These are phyloP conservation scores for Chalciporus chontae DNA, from an alignment of 768 basidiomycete species.

Conservation along the genomic window DNA sequence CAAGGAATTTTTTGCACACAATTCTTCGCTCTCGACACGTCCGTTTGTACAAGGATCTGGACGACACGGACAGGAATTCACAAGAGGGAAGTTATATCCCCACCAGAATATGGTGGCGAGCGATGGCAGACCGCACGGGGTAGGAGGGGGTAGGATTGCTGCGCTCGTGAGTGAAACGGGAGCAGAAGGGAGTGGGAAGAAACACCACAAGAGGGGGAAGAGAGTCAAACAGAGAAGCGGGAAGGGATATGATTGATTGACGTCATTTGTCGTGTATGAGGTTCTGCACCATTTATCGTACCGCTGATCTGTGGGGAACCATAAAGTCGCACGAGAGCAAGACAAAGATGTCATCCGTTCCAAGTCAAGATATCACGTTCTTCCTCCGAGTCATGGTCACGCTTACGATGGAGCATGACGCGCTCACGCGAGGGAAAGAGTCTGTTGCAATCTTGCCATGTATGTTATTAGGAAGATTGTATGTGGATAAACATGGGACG, in stretches of 20 bases:
- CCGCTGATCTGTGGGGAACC: neutral
- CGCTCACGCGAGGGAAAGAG: constrained; percentile 69
- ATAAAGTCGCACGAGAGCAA: neutral
- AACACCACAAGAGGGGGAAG: constrained; percentile 81
- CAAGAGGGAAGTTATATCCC: constrained; percentile 66
- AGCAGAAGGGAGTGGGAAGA: constrained; percentile 52
- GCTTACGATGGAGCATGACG: constrained; percentile 66
- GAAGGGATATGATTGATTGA: constrained; percentile 75
- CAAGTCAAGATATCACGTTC: constrained; percentile 62
- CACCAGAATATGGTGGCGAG: constrained; percentile 80
- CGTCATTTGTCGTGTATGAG: neutral
- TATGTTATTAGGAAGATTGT: constrained; percentile 1
- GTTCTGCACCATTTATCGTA: no score
- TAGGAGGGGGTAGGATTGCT: constrained; percentile 40
- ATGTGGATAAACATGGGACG: neutral
- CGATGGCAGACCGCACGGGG: constrained; percentile 65
- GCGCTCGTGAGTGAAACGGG: constrained; percentile 38
- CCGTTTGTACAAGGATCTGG: constrained; percentile 64
- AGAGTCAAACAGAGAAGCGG: constrained; percentile 88
- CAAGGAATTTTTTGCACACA: constrained; percentile 72
- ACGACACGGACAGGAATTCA: constrained; percentile 55
- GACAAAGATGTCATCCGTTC: constrained; percentile 48
- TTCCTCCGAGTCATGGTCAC: constrained; percentile 63
- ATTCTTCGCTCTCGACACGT: constrained; percentile 47
- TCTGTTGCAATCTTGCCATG: constrained; percentile 55